Conservation (phyloP, 2,329 filamentous ascomycete genomes). For the Stachybotrys chlorohalonatus region DNA sequence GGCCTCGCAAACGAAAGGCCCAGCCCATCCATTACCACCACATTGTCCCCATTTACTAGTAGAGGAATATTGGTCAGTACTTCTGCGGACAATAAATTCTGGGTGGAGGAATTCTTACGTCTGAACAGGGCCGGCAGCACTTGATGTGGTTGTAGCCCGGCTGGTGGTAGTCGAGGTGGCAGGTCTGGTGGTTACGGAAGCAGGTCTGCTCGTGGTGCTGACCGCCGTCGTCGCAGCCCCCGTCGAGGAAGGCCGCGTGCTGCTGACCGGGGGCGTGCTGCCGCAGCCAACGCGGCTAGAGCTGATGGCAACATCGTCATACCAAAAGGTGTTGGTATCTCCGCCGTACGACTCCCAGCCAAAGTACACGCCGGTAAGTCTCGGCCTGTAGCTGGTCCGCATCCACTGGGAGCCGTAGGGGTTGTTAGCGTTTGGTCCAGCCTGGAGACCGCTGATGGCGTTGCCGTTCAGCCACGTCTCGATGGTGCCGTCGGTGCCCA, state of each 20-base stretch:
- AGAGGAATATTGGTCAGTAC: not conserved
- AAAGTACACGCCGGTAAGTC: slow-evolving; percentile 47
- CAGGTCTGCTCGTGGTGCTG: not conserved
- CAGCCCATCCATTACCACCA: not conserved
- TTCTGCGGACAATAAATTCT: not conserved
- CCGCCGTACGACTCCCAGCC: slow-evolving; percentile 56
- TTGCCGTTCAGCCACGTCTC: slow-evolving; percentile 51
- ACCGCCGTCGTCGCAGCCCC: no score
- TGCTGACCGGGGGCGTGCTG: not conserved
- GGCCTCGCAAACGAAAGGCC: not conserved
- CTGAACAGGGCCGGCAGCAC: not conserved
- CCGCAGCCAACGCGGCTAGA: slow-evolving; percentile 12
- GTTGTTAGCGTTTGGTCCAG: slow-evolving; percentile 32
- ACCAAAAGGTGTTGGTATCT: slow-evolving; percentile 53
- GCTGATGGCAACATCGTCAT: slow-evolving; percentile 45
- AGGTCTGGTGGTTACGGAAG: not conserved
- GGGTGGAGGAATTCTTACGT: not conserved
- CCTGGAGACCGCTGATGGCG: slow-evolving; percentile 41
- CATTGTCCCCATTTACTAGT: slow-evolving; percentile 1
- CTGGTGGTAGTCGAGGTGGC: not conserved
- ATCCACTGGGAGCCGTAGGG: slow-evolving; percentile 40
- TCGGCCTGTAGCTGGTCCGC: slow-evolving; percentile 37
- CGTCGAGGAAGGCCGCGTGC: not conserved
- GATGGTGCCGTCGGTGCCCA: slow-evolving; percentile 47
- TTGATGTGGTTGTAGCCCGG: not conserved